Evolutionary conservation across 2,329 filamentous ascomycete genomes (phyloP), one percentile per base, ranked within the genome.

Genomic region (Colletotrichum sp.): DNA sequence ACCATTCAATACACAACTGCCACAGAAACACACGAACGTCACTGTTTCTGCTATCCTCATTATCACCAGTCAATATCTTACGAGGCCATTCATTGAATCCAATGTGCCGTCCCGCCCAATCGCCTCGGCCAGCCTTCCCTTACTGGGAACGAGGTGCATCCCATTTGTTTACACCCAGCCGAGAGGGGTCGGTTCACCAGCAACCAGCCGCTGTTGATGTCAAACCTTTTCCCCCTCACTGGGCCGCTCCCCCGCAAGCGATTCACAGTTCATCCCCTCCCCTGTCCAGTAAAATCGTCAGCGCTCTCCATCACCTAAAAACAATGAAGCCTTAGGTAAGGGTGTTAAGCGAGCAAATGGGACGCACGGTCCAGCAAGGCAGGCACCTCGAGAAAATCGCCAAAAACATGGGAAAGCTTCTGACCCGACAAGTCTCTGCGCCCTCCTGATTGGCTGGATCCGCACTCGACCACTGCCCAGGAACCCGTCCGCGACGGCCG

Each of bases 131-230:
- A n/a, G 43, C 10, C 10, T 52, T 52, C 43, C 43, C n/a, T 58
- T 25, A 28, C 27, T 58, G 55, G 55, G 15, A 18, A 18, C 55
- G 27, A 27, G 55, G 56, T 61, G 25, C 27, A 32, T 15, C 36
- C 68, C 61, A 71, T 27, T 52, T 75, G 74, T 73, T 75, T 69
- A 75, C 43, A 55, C 62, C 27, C 52, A 66, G 61, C 36, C 61
- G 70, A 73, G 74, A 73, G 74, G 64, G 58, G 65, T 60, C 25
- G 70, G 70, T 74, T 76, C 74, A 76, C 74, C 70, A 74, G 74
- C 74, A 76, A 76, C 74, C 74, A 60, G 22, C 22, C 43, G 43
- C 65, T 68, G 64, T 73, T 73, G 64, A 73, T 73, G 69, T 66
- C 28, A 48, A 70, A 12, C 43, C 48, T 64, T 32, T 65, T 34